Evolutionary conservation across 1,284 basidiomycete genomes (phyloP).

Genomic region (Heliocybe sulcata): DNA sequence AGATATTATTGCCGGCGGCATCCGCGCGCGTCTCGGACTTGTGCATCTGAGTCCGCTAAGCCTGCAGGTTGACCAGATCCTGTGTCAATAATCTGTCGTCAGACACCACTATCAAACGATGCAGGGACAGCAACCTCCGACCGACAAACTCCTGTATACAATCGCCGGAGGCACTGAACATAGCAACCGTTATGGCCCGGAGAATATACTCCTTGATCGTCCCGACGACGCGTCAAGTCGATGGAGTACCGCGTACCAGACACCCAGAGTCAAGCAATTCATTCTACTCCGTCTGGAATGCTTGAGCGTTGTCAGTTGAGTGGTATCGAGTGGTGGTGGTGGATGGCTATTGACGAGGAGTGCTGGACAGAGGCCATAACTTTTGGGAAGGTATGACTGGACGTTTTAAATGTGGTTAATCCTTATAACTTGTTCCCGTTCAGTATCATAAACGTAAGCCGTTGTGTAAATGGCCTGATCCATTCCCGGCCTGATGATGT

Average conservation of each 20-base stretch:
- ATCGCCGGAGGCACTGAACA: conserved; percentile 60
- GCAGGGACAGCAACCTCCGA: not conserved
- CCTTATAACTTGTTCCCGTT: conserved; percentile 4
- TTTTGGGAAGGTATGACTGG: conserved; percentile 63
- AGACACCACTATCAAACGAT: not conserved
- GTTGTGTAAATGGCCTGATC: conserved; percentile 14
- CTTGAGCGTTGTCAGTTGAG: conserved; percentile 59
- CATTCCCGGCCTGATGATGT: not conserved
- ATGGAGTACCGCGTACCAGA: conserved; percentile 63
- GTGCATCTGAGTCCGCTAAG: no score
- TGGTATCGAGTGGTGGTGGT: conserved; percentile 12
- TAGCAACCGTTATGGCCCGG: conserved; percentile 59
- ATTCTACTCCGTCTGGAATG: conserved; percentile 56
- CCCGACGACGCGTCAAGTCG: conserved; percentile 59
- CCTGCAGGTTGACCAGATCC: no score
- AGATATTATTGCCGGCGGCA: no score
- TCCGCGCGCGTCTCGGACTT: no score
- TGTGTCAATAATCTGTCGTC: no score
- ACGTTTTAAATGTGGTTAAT: not conserved
- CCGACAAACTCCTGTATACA: conserved; percentile 29
- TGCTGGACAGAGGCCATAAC: conserved; percentile 50
- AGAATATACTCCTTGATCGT: conserved; percentile 60
- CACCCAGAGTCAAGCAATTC: conserved; percentile 55
- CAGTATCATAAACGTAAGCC: conserved; percentile 50
- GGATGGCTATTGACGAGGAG: conserved; percentile 3